Evolutionary conservation across 148 eudicot genomes (phyloP), one percentile per base, ranked within the genome.

Genomic region (Tetragonia tetragonoides): DNA sequence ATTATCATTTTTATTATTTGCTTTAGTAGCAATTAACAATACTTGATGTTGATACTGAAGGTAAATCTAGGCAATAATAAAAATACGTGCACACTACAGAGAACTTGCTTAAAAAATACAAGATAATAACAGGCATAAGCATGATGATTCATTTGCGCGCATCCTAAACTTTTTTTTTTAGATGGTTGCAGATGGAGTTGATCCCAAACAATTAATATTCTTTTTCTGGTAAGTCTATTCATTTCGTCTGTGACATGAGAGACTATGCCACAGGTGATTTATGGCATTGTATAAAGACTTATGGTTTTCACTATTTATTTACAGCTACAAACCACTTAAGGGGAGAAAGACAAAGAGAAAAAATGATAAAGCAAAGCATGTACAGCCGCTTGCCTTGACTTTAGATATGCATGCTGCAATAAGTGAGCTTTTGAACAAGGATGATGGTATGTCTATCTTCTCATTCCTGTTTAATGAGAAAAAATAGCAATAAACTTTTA

Each of bases 121-220:
- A 28, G 34, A 28, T 28, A 28, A 28, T 28, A 28, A 28, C 34
- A 28, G 34, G 34, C 34, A 34, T 38, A 3, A 7, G 39, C n/a
- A 28, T 41, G 44, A 28, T 15, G 60, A 44, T 70, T 76, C 63
- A 16, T 71, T 57, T 41, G 51, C 44, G 3, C 61, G 54, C 66
- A 56, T 77, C 40, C 78, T 77, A 17, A 81, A 20, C 77, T 14
- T 54, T 21, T 38, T 72, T 59, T 59, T 74, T 68, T 84, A 95
- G 99, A 79, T 87, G 59, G 85, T 85, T 87, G 89, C 87, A 53
- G 89, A 85, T 77, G 97, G 91, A 73, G 83, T 90, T 83, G 91
- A 93, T 84, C 93, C 90, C 72, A 87, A 87, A 85, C 87, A 84
- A 79, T 90, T 89, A 73, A 89, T 92, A 12, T 91, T 95, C 84